phyloP scores from a whole-genome alignment of 2,329 filamentous ascomycete species.

The Cladorrhinum sp. region DNA sequence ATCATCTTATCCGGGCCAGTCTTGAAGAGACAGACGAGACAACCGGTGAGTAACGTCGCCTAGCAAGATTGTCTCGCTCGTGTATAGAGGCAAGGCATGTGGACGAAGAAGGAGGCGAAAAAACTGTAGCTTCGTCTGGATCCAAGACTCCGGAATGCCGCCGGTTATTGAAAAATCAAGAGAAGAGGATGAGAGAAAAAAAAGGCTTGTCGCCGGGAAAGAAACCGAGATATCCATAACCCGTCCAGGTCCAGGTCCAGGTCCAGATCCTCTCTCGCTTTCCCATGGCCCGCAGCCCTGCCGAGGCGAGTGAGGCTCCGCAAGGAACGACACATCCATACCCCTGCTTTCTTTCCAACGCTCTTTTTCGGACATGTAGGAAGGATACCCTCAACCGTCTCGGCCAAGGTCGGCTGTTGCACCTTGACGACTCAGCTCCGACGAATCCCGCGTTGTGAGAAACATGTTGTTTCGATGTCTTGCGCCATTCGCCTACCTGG shows the following conservation, averaged over 20 bases:
- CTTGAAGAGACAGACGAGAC: not conserved
- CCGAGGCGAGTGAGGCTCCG: conserved; percentile 19
- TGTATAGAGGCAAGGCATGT: not conserved
- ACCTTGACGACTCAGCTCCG: conserved; percentile 17
- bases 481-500: conserved; percentile 6
- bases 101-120: not conserved
- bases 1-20: conserved; percentile 13
- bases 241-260: not conserved
- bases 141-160: conserved; percentile 6
- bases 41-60: not conserved
- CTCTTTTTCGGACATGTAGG: not conserved
- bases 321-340: not conserved
- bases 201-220: not conserved
- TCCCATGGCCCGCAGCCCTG: conserved; percentile 3
- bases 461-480: not conserved
- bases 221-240: conserved; percentile 13
- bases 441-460: conserved; percentile 5
- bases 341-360: conserved; percentile 10
- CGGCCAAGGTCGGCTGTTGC: not conserved
- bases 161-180: not conserved
- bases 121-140: not conserved
- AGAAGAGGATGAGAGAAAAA: not conserved
- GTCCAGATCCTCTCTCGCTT: not conserved
- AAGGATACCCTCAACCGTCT: not conserved
- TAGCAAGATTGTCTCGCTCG: not conserved